phyloP scores from a whole-genome alignment of 1,284 basidiomycete species.

The Microbotryum silenes-acaulis region DNA sequence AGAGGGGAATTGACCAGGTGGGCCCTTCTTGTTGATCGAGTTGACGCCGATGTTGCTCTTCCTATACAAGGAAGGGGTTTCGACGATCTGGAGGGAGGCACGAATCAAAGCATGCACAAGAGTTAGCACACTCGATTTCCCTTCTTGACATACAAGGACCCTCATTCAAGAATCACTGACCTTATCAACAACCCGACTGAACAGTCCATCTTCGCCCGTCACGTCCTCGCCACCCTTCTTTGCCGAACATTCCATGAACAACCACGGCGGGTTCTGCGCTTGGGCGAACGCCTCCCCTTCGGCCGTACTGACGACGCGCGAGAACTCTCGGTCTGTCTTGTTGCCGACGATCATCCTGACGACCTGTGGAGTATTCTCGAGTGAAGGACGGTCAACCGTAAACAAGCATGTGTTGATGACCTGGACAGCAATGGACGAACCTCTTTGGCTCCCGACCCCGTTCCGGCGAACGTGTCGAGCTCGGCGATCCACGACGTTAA shows the following conservation, averaged over 20 bases:
- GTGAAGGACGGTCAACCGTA: too few relatives aligned
- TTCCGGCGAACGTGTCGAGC: constrained; percentile 77
- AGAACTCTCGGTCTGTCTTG: constrained; percentile 90
- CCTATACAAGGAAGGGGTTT: constrained; percentile 41
- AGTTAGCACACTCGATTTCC: neutral
- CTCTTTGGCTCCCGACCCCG: constrained; percentile 18
- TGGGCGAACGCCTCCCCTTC: constrained; percentile 77
- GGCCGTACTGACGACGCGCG: constrained; percentile 69
- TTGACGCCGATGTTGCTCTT: constrained; percentile 5
- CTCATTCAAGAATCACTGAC: constrained; percentile 33
- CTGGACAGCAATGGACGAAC: constrained; percentile 13
- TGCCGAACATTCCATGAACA: constrained; percentile 51
- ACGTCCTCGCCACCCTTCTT: constrained; percentile 57
- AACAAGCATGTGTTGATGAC: constrained; percentile 43
- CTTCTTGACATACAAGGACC: neutral
- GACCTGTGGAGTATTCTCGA: constrained; percentile 43
- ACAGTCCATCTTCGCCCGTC: constrained; percentile 67
- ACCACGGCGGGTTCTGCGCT: constrained; percentile 56
- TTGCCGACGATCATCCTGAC: constrained; percentile 91
- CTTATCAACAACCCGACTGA: constrained; percentile 67
- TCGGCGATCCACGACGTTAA: constrained; percentile 86
- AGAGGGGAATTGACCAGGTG: constrained; percentile 21
- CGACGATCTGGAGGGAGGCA: constrained; percentile 39
- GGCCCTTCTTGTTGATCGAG: neutral
- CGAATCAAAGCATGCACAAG: neutral